Evolutionary conservation across 176 grass and related monocot genomes (phyloP).

Genomic region (Aegilops speltoides): DNA sequence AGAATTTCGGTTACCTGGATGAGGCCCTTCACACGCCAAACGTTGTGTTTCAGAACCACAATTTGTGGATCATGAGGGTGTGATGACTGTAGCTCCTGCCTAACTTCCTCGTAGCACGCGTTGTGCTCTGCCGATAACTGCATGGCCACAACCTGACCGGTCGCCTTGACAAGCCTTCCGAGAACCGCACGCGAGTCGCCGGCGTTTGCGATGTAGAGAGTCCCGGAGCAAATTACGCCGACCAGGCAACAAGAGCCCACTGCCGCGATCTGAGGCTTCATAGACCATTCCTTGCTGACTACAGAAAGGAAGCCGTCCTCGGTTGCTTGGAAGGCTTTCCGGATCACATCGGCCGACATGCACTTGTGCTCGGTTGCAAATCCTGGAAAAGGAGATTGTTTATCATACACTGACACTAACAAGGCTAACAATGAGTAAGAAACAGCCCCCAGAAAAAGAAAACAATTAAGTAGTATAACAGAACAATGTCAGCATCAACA

Average conservation of each 20-base stretch:
- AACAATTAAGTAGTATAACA: not conserved
- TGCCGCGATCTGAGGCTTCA: constrained; percentile 80
- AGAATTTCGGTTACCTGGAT: constrained; percentile 62
- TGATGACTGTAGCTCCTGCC: constrained; percentile 62
- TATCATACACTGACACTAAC: not conserved
- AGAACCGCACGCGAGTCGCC: constrained; percentile 80
- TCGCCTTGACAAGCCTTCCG: constrained; percentile 61
- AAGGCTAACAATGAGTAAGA: not conserved
- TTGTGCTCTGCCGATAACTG: constrained; percentile 83
- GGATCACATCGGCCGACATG: constrained; percentile 74
- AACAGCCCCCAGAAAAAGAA: not conserved
- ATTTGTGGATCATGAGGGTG: constrained; percentile 87
- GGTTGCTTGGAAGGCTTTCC: constrained; percentile 73
- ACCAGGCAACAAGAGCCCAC: constrained; percentile 89
- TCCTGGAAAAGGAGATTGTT: constrained; percentile 48
- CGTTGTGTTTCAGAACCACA: constrained; percentile 86
- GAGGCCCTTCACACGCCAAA: constrained; percentile 91
- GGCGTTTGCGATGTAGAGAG: constrained; percentile 69
- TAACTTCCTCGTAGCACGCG: constrained; percentile 58
- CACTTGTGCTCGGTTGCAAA: constrained; percentile 70
- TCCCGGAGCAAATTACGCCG: constrained; percentile 56
- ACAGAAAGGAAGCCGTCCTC: constrained; percentile 81
- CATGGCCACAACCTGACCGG: constrained; percentile 59
- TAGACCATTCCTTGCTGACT: constrained; percentile 69
- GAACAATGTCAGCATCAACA: not conserved